These are phyloP conservation scores for Lagenidium sp. DNA, from an alignment of 352 stramenopile genomes.

Conservation along the genomic window DNA sequence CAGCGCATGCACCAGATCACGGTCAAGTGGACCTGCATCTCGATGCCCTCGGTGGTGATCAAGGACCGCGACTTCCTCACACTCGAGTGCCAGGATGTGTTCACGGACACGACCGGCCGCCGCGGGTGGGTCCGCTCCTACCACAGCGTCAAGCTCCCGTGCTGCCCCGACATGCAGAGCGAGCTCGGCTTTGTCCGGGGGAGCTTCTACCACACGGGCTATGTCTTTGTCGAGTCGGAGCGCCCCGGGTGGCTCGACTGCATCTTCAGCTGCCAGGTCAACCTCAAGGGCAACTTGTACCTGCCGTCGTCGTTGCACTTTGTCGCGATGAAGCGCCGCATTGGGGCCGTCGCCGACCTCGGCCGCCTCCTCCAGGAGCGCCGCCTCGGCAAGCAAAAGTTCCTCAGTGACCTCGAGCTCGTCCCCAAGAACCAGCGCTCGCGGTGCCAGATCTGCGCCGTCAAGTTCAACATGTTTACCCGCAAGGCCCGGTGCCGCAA, in stretches of 20 bases:
- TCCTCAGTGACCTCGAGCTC: conserved; percentile 61
- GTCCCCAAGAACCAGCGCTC: conserved; percentile 43
- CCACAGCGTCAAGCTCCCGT: conserved; percentile 60
- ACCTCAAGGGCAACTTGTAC: conserved; percentile 48
- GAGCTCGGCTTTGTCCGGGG: conserved; percentile 42
- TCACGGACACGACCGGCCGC: conserved; percentile 44
- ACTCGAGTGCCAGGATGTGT: conserved; percentile 70
- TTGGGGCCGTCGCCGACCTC: conserved; percentile 35
- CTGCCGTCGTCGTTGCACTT: conserved; percentile 36
- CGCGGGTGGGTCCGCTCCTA: conserved; percentile 62
- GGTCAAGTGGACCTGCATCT: conserved; percentile 49
- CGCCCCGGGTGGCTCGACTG: conserved; percentile 45
- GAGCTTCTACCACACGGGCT: conserved; percentile 61
- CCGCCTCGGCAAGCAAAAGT: conserved; percentile 35
- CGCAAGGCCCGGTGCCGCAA: conserved; percentile 56
- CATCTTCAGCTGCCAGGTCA: conserved; percentile 52
- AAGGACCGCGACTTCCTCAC: conserved; percentile 66
- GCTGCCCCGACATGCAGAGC: conserved; percentile 41
- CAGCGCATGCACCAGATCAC: conserved; percentile 52
- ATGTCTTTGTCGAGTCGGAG: conserved; percentile 69
- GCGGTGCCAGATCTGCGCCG: conserved; percentile 46
- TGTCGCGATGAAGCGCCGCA: conserved; percentile 42
- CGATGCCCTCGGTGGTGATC: conserved; percentile 47
- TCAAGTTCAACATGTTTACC: conserved; percentile 53
- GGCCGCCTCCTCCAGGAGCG: conserved; percentile 36